Evolutionary conservation across 768 basidiomycete species (phyloP), one percentile per base, ranked within the genome.

Genomic region (Dendrothele bispora): DNA sequence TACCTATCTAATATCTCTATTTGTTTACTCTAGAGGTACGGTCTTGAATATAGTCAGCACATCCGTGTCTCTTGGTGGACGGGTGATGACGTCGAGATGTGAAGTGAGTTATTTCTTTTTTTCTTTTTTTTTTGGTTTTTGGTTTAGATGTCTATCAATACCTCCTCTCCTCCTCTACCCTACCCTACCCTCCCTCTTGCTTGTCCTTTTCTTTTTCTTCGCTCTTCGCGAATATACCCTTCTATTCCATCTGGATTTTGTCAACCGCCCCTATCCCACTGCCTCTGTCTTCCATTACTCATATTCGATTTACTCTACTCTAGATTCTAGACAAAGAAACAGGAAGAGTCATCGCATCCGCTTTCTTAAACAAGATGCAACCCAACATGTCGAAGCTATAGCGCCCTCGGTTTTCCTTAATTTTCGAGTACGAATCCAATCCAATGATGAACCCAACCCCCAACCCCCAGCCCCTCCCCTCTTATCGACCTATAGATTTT

Each of bases 341-440:
- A 3, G 83, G 84, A 15, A 68, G 78, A 48, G 65, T 81, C 32
- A 67, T 87, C 41, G 85, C 84, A 7, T 86, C 85, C 1, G 83
- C 83, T 1, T 78, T 81, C 51, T 64, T 86, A 41, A 85, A 77
- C 68, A 86, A 87, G 65, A 88, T 86, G 85, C 84, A 88, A 60
- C 86, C 86, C 4, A 55, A 49, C 6, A 48, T 64, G 29, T 63
- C 79, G 20, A 81, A 79, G 55, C 65, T 82, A 48, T 82, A 29
- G 26, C 18, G 15, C 36, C n/a, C n/a, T n/a, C n/a, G n/a, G n/a
- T n/a, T n/a, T n/a, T n/a, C n/a, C n/a, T n/a, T n/a, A n/a, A n/a
- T n/a, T n/a, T n/a, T n/a, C n/a, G n/a, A n/a, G n/a, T n/a, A n/a
- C n/a, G n/a, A n/a, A n/a, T n/a, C n/a, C n/a, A n/a, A n/a, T n/a